Evolutionary conservation across 2,329 filamentous ascomycete genomes (phyloP).

Genomic region (Fusarium transvaalense): DNA sequence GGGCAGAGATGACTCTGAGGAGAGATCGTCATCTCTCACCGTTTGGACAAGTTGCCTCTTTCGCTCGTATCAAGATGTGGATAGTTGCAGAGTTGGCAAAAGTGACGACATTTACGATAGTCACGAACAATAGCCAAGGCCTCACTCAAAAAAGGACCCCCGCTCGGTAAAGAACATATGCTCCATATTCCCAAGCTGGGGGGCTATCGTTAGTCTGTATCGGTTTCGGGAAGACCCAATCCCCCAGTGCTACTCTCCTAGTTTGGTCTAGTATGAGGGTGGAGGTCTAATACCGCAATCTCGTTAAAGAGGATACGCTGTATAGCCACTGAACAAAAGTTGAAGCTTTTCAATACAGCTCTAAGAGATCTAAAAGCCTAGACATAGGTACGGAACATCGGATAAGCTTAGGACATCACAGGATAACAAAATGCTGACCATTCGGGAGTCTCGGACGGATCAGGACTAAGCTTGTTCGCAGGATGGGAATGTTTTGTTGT

Average conservation of each 20-base stretch:
- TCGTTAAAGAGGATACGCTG: slow-evolving; percentile 8
- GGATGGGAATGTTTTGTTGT: slow-evolving; percentile 16
- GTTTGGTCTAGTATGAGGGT: slow-evolving; percentile 13
- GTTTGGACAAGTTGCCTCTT: slow-evolving; percentile 12
- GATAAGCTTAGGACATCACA: slow-evolving; percentile 14
- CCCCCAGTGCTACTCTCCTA: slow-evolving; percentile 2
- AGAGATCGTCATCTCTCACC: neutral
- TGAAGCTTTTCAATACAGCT: slow-evolving; percentile 3
- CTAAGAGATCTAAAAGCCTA: neutral
- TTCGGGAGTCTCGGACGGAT: slow-evolving; percentile 31
- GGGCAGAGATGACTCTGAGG: neutral
- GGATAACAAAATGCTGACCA: neutral
- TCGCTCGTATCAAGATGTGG: slow-evolving; percentile 6
- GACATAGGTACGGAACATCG: neutral
- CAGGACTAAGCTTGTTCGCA: slow-evolving; percentile 18
- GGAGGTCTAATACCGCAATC: slow-evolving; percentile 24
- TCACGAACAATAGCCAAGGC: slow-evolving; percentile 13
- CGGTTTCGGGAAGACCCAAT: slow-evolving; percentile 23
- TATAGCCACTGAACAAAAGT: slow-evolving; percentile 22
- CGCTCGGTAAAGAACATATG: slow-evolving; percentile 26
- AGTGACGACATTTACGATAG: slow-evolving; percentile 35
- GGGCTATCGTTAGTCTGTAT: slow-evolving; percentile 16
- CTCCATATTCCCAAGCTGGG: slow-evolving; percentile 34
- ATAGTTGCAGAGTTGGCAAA: slow-evolving; percentile 17
- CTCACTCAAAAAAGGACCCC: slow-evolving; percentile 16